phyloP scores from a whole-genome alignment of 306 rosid genomes.

The Betula pendula region DNA sequence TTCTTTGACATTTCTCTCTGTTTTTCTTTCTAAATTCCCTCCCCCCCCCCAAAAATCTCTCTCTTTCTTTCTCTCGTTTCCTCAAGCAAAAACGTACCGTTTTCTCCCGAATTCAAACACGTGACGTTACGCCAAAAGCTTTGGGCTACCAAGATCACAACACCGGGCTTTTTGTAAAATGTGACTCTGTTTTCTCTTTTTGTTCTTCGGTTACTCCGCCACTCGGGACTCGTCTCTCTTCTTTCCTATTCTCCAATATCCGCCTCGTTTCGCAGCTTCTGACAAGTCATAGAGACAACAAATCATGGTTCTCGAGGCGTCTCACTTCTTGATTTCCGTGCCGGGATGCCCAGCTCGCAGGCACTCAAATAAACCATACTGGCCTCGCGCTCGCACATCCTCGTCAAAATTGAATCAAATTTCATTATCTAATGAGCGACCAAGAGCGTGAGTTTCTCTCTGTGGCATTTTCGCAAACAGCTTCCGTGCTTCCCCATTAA shows the following conservation, averaged over 20 bases:
- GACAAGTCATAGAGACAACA: background rate
- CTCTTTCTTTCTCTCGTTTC: too few relatives aligned
- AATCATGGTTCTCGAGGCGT: conserved; percentile 31
- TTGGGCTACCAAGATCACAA: too few relatives aligned
- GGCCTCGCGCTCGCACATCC: background rate
- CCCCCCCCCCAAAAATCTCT: too few relatives aligned
- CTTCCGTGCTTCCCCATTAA: background rate
- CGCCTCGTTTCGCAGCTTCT: background rate
- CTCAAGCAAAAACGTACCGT: too few relatives aligned
- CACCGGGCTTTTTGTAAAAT: too few relatives aligned
- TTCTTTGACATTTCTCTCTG: too few relatives aligned
- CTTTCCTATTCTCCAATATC: background rate
- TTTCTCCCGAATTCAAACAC: too few relatives aligned
- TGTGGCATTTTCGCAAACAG: conserved; percentile 19
- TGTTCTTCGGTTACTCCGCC: conserved; percentile 12
- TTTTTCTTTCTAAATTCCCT: too few relatives aligned
- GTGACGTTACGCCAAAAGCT: too few relatives aligned
- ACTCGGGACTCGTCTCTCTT: background rate
- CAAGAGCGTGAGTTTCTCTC: conserved; percentile 38
- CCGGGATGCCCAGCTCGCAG: conserved; percentile 19
- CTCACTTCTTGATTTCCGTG: conserved; percentile 17
- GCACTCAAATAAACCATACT: background rate
- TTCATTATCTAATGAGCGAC: background rate
- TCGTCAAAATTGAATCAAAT: conserved; percentile 11
- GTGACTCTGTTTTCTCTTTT: background rate